Evolutionary conservation across 2,329 filamentous ascomycete genomes (phyloP).

Genomic region (Pyricularia grisea): DNA sequence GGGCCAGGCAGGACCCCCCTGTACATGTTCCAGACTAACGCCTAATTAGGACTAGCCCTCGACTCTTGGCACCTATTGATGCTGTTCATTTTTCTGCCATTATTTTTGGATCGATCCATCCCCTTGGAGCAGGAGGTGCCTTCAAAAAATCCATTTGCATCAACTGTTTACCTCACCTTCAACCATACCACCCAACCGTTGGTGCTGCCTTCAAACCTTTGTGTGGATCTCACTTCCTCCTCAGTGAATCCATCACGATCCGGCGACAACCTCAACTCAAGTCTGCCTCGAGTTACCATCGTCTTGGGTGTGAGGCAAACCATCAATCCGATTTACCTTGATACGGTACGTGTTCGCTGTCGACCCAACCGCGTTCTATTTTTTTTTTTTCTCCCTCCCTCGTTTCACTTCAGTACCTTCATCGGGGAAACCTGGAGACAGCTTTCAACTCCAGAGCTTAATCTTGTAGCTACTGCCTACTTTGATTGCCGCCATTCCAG

Average conservation of each 20-base stretch:
- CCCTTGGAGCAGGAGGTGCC: neutral
- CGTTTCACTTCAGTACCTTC: neutral
- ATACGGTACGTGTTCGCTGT: neutral
- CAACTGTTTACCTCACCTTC: neutral
- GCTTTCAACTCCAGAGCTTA: neutral
- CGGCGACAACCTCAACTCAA: neutral
- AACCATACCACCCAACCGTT: neutral
- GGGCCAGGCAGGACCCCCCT: slow-evolving; percentile 1
- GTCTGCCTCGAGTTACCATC: neutral
- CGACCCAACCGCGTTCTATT: neutral
- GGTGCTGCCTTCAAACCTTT: neutral
- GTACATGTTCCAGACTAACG: neutral
- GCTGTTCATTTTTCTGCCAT: neutral
- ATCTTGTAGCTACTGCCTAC: neutral
- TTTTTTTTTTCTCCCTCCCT: neutral
- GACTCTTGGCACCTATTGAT: slow-evolving; percentile 2
- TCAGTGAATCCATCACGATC: neutral
- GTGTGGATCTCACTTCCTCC: neutral
- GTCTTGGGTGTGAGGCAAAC: neutral
- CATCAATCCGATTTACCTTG: neutral
- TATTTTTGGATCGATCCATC: slow-evolving; percentile 2
- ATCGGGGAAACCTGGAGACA: neutral
- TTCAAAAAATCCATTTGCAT: neutral
- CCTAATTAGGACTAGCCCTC: neutral
- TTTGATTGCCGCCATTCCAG: neutral